Evolutionary conservation across 2,329 filamentous ascomycete species (phyloP).

Genomic region (Colletotrichum eleusines): DNA sequence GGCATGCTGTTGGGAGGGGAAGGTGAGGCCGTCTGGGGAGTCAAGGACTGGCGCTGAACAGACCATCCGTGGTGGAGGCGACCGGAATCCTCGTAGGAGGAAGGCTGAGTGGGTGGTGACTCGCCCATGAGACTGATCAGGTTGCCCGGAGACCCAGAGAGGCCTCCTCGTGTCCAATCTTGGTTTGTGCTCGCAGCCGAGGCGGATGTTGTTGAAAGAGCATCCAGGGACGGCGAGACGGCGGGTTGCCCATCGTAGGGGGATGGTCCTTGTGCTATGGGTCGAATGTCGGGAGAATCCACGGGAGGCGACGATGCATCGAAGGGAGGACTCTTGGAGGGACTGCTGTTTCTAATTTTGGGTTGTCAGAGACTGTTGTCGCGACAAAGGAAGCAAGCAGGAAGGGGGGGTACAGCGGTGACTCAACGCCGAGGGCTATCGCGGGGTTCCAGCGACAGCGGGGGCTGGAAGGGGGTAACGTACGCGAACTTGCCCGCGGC

Average conservation of each 20-base stretch:
- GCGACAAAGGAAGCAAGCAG: slow-evolving; percentile 30
- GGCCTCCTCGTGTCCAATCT: slow-evolving; percentile 59
- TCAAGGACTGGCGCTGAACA: slow-evolving; percentile 59
- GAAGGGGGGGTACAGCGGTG: slow-evolving; percentile 35
- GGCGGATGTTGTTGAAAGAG: slow-evolving; percentile 62
- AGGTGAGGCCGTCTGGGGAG: slow-evolving; percentile 58
- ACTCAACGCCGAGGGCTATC: slow-evolving; percentile 47
- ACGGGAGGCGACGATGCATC: slow-evolving; percentile 54
- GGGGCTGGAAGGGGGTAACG: slow-evolving; percentile 46
- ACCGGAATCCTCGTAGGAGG: slow-evolving; percentile 63
- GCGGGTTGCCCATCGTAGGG: slow-evolving; percentile 58
- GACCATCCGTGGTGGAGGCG: slow-evolving; percentile 60
- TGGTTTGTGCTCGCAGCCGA: slow-evolving; percentile 61
- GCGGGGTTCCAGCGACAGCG: slow-evolving; percentile 22
- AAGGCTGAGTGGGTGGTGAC: slow-evolving; percentile 65
- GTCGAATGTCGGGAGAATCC: slow-evolving; percentile 61
- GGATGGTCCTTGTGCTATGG: slow-evolving; percentile 48
- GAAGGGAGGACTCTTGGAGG: slow-evolving; percentile 49
- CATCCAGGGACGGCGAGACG: slow-evolving; percentile 61
- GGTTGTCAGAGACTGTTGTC: slow-evolving; percentile 32
- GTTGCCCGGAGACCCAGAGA: slow-evolving; percentile 66
- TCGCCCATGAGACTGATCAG: slow-evolving; percentile 64
- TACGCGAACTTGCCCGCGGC: slow-evolving; percentile 65
- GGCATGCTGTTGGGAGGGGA: slow-evolving; percentile 50
- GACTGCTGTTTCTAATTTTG: slow-evolving; percentile 49